A percentile compares a stretch with the other conserved stretches of the same genome.
Conservation (phyloP, 2,329 filamentous ascomycete species). For the Scedosporium aurantiacum region DNA sequence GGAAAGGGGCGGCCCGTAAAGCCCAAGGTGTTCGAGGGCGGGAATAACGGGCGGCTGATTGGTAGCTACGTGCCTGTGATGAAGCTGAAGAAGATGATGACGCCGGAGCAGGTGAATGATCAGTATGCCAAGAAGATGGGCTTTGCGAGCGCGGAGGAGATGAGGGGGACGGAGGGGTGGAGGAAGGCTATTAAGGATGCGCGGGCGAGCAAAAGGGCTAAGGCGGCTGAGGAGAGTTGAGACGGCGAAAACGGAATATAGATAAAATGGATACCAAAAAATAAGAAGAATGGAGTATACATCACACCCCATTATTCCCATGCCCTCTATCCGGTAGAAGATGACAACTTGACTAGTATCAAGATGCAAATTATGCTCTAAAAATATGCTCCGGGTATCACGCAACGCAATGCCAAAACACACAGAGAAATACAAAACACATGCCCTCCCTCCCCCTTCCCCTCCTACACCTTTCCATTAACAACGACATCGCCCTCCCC, state of each 20-base stretch:
- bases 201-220: constrained; percentile 14
- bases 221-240: constrained; percentile 15
- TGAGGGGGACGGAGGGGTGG: constrained; percentile 24
- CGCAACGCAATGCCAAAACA: neutral
- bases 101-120: constrained; percentile 46
- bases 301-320: too few species aligned
- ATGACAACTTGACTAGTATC: too few species aligned
- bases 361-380: neutral
- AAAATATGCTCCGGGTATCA: neutral
- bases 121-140: constrained; percentile 52
- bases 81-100: constrained; percentile 35
- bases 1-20: constrained; percentile 10
- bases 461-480: neutral
- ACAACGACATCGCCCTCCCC: constrained; percentile 30
- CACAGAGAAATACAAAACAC: neutral
- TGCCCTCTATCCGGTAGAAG: too few species aligned
- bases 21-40: constrained; percentile 40
- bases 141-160: constrained; percentile 39
- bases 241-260: neutral
- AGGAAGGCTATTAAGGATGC: constrained; percentile 13
- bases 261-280: constrained; percentile 6
- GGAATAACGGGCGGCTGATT: constrained; percentile 34
- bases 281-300: neutral
- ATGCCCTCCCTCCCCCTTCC: too few species aligned
- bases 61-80: constrained; percentile 45